Percentiles rank a stretch among this genome's conserved stretches.
phyloP scores from a whole-genome alignment of 139 green algal genomes.

The Chlorella sp. region DNA sequence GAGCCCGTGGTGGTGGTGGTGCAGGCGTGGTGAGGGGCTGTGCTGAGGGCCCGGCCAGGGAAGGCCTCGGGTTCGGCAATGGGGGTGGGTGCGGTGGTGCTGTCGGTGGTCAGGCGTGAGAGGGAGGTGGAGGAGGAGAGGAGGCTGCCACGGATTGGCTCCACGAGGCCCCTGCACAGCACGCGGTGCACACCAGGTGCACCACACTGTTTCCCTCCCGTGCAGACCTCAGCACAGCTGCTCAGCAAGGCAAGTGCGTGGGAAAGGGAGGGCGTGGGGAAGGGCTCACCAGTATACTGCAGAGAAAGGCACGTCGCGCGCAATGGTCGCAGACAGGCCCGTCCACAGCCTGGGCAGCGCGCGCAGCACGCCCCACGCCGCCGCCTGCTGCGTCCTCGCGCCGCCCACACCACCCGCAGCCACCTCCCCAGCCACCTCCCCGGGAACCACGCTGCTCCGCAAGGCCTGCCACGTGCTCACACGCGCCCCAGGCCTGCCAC shows the following conservation, averaged over 20 bases:
- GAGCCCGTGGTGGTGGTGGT: too few relatives aligned
- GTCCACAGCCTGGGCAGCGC: slow-evolving; percentile 56
- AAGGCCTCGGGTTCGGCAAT: too few relatives aligned
- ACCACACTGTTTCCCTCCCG: too few relatives aligned
- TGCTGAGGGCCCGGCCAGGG: too few relatives aligned
- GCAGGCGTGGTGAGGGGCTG: too few relatives aligned
- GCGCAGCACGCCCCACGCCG: slow-evolving; percentile 11
- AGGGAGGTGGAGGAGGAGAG: too few relatives aligned
- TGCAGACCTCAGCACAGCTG: too few relatives aligned
- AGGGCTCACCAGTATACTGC: slow-evolving; percentile 81
- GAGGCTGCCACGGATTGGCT: slow-evolving; percentile 62
- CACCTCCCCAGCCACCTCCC: background rate
- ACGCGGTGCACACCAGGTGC: too few relatives aligned
- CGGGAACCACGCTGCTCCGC: background rate
- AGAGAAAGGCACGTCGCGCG: slow-evolving; percentile 89
- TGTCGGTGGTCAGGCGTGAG: too few relatives aligned
- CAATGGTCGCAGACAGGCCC: slow-evolving; percentile 73
- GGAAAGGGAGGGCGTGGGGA: background rate
- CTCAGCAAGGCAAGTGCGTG: too few relatives aligned
- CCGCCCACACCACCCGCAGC: background rate
- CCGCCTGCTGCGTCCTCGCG: too few relatives aligned
- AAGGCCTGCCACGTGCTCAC: background rate
- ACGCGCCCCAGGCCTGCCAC: background rate
- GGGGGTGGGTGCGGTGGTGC: too few relatives aligned
- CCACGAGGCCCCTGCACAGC: slow-evolving; percentile 56